Evolutionary conservation across 257 asterid species (phyloP), one percentile per base, ranked within the genome.

Genomic region (Fraxinus americana): DNA sequence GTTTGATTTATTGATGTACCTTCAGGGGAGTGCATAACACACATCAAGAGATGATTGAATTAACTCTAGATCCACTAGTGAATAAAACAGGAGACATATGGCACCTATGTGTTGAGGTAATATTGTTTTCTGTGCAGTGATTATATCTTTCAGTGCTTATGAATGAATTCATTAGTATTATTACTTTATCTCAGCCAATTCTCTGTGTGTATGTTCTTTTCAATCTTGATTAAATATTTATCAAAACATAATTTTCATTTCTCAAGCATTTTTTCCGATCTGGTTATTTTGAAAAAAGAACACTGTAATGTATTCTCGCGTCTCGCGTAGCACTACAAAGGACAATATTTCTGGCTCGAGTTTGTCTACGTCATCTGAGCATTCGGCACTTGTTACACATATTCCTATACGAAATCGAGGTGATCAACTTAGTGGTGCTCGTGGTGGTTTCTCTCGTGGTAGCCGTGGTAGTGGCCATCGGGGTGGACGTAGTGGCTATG

Each of bases 21-120:
- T 75, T 68, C 78, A 90, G 92, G 88, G 88, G 79, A 73, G 68
- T 45, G 71, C 75, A 73, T 23, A 79, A 83, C 73, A 77, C 78
- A 41, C 70, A 71, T 77, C 87, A 88, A 74, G 97, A 81, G 81
- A 85, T 84, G 93, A 80, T 88, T 79, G 97, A 92, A 83, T 77
- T 93, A 70, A 63, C 90, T 11, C 81, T 95, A 85, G 97, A 95
- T 82, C 91, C 93, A n/a, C 90, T 85, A 83, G 84, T 82, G 67
- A 95, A 95, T 82, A 94, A 86, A 87, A 93, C 98, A 11, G 99
- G 94, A 85, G 91, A 91, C 81, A 86, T 90, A 88, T 95, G 99
- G 99, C 99, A 95, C 88, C 86, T 95, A 77, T 86, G 92, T 84
- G 82, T 92, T 76, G 91, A 95, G 99, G 99, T 95, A 87, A 81